Evolutionary conservation across 75 land plant species (phyloP), one percentile per base, ranked within the genome.

Genomic region (Picea glauca): DNA sequence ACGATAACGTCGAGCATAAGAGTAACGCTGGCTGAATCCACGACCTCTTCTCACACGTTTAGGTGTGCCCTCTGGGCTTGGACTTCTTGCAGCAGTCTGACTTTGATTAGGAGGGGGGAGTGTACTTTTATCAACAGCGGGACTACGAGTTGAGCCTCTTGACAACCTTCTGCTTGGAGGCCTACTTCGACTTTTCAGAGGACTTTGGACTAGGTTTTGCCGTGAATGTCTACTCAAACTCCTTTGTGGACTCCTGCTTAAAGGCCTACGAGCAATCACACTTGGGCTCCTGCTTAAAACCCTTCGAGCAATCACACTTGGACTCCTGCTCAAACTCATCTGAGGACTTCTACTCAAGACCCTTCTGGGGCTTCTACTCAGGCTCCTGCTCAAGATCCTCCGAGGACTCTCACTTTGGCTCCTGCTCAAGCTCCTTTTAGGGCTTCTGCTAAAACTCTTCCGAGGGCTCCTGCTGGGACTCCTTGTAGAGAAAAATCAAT

Each of bases 41-140:
- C 99, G 85, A 8, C 99, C 99, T 81, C 94, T 88, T 60, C 99
- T 85, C 20, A 96, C 86, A 30, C 99, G 90, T 84, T 91, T 95
- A 13, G 92, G 90, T n/a, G 94, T 88, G 3, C 89, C 98, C 77
- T 94, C 93, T 17, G 86, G 95, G 58, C 93, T 90, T 58, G 79
- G 89, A 84, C 95, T 91, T 77, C 89, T 85, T 20, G 89, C 90
- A 35, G 78, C 61, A 61, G 87, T 88, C 72, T 87, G 83, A 4
- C 80, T 66, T 59, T 80, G 81, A 70, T 67, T 82, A 50, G 85
- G 59, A 30, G 86, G 83, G 23, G 88, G 90, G 8, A 84, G 77
- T 57, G 80, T 82, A 72, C 77, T 87, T 79, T 85, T 86, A 40
- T 85, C 86, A 31, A 60, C 78, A 70, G 78, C 70, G 30, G 91